phyloP scores from a whole-genome alignment of 805 yeast species.

The Candida palmyrensis region DNA sequence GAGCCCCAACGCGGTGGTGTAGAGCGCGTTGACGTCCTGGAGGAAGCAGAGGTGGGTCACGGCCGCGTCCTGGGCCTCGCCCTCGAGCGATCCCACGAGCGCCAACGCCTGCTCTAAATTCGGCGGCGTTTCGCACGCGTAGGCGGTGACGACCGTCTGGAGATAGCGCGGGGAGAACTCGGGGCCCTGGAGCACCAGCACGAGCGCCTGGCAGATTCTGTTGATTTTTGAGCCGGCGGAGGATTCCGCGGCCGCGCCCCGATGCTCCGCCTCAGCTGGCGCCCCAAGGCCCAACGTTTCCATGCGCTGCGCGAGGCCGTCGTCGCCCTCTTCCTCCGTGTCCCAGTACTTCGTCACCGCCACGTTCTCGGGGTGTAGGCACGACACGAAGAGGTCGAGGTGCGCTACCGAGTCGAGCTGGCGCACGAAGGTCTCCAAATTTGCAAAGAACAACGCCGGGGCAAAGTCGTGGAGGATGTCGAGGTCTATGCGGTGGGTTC shows the following conservation, averaged over 20 bases:
- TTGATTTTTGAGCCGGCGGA: constrained; percentile 79
- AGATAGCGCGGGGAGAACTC: constrained; percentile 52
- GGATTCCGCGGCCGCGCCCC: no score
- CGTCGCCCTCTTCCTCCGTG: constrained; percentile 36
- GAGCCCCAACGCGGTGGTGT: constrained; percentile 71
- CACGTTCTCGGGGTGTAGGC: constrained; percentile 83
- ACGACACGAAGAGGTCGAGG: constrained; percentile 81
- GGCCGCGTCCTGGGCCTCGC: constrained; percentile 48
- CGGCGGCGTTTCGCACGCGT: constrained; percentile 88
- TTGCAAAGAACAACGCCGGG: constrained; percentile 60
- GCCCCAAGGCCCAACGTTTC: neutral
- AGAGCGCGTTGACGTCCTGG: constrained; percentile 81
- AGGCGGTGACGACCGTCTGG: constrained; percentile 83
- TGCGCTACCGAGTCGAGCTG: constrained; percentile 71
- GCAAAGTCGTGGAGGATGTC: constrained; percentile 87
- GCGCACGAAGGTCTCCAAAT: constrained; percentile 61
- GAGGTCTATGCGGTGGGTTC: constrained; percentile 86
- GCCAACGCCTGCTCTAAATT: constrained; percentile 69
- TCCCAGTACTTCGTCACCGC: constrained; percentile 76
- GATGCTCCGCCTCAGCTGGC: constrained; percentile 1
- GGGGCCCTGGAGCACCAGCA: constrained; percentile 50
- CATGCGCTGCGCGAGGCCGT: constrained; percentile 3
- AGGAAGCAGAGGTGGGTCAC: constrained; percentile 85
- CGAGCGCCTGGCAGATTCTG: constrained; percentile 66
- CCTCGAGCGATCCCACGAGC: constrained; percentile 50